Evolutionary conservation across 2,329 filamentous ascomycete genomes (phyloP).

Genomic region (Coniochaeta sp.): DNA sequence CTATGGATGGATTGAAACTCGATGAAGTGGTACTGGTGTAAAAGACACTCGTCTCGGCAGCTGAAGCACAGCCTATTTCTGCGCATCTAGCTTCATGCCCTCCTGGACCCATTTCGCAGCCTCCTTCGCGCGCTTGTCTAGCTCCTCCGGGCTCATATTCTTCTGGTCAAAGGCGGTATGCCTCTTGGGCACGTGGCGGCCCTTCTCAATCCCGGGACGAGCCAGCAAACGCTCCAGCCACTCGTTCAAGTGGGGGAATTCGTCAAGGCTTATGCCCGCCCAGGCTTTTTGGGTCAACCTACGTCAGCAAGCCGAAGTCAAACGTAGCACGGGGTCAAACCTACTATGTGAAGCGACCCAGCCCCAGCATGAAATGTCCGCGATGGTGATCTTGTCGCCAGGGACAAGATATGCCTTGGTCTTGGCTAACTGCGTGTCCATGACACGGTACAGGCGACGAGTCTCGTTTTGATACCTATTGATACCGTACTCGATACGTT

Average conservation of each 20-base stretch:
- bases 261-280: slow-evolving; percentile 14
- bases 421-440: slow-evolving; percentile 62
- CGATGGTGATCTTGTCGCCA: slow-evolving; percentile 63
- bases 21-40: neutral
- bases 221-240: slow-evolving; percentile 69
- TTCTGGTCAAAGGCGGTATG: slow-evolving; percentile 45
- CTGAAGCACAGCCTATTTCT: slow-evolving; percentile 12
- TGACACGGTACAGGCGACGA: slow-evolving; percentile 68
- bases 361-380: slow-evolving; percentile 74
- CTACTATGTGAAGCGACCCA: slow-evolving; percentile 56
- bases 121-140: slow-evolving; percentile 43
- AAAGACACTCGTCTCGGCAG: neutral
- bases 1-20: neutral
- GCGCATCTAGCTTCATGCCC: slow-evolving; percentile 55
- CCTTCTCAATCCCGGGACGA: slow-evolving; percentile 67
- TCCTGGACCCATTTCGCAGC: slow-evolving; percentile 51
- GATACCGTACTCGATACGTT: slow-evolving; percentile 75
- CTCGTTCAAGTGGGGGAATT: slow-evolving; percentile 67
- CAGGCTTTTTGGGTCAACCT: slow-evolving; percentile 8
- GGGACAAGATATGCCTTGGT: slow-evolving; percentile 48
- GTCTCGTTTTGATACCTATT: slow-evolving; percentile 79
- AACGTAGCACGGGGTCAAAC: slow-evolving; percentile 11
- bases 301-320: neutral
- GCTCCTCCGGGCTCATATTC: slow-evolving; percentile 30
- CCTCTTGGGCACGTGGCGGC: slow-evolving; percentile 55